These are phyloP conservation scores for Xylaria sp. DNA, from an alignment of 2,329 filamentous ascomycete genomes.

Conservation along the genomic window DNA sequence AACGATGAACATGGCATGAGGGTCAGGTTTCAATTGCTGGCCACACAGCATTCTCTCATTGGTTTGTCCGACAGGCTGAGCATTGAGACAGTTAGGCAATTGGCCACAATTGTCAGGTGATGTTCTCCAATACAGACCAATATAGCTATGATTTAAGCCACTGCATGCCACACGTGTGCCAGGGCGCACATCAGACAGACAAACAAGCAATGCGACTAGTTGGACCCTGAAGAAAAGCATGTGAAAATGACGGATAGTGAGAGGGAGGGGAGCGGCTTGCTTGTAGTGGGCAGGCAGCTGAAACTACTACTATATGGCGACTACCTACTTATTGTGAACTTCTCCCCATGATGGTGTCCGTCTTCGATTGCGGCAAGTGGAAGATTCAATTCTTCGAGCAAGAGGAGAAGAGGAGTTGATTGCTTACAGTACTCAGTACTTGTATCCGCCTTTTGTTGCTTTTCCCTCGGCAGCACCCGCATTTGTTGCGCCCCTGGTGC, in stretches of 20 bases:
- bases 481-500: not conserved
- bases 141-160: slow-evolving; percentile 17
- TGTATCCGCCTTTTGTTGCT: not conserved
- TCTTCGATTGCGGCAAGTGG: not conserved
- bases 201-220: not conserved
- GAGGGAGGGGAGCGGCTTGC: not conserved
- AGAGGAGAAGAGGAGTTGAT: not conserved
- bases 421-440: not conserved
- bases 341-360: not conserved
- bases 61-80: slow-evolving; percentile 12
- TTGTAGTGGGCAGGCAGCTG: not conserved
- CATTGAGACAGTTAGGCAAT: slow-evolving; percentile 13
- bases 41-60: slow-evolving; percentile 12
- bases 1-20: not conserved
- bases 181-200: slow-evolving; percentile 1
- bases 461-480: slow-evolving; percentile 29
- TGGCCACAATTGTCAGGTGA: slow-evolving; percentile 21
- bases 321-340: not conserved
- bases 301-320: slow-evolving; percentile 4
- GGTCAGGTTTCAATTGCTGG: slow-evolving; percentile 14
- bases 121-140: slow-evolving; percentile 19
- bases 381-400: not conserved
- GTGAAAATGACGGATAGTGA: slow-evolving; percentile 29
- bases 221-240: slow-evolving; percentile 14
- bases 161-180: slow-evolving; percentile 27